phyloP scores from a whole-genome alignment of 352 stramenopile genomes.

The Phytophthora agathidicida region DNA sequence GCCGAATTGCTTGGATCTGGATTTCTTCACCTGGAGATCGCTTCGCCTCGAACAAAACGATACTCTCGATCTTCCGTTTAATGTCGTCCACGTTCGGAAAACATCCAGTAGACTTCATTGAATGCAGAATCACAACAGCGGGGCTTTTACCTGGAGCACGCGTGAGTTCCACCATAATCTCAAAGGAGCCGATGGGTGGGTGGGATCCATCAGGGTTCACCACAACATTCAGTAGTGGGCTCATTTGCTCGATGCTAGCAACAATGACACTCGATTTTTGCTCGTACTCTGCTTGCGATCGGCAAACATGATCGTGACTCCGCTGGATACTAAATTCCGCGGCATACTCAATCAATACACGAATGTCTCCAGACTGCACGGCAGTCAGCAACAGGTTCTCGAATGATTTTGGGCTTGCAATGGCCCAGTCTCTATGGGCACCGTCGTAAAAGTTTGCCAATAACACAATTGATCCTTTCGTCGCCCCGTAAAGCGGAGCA shows the following conservation, averaged over 20 bases:
- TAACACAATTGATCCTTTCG: constrained; percentile 36
- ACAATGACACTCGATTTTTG: constrained; percentile 47
- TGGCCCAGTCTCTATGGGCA: constrained; percentile 50
- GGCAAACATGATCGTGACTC: constrained; percentile 51
- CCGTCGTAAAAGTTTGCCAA: constrained; percentile 69
- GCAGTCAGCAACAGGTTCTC: constrained; percentile 62
- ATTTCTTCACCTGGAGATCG: constrained; percentile 67
- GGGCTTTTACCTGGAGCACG: constrained; percentile 22
- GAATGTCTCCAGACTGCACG: constrained; percentile 57
- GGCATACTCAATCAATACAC: constrained; percentile 45
- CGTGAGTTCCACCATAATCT: constrained; percentile 56
- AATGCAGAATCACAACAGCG: constrained; percentile 55
- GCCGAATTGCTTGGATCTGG: constrained; percentile 58
- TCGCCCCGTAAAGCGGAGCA: background rate
- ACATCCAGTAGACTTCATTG: constrained; percentile 51
- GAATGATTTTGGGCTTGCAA: constrained; percentile 50
- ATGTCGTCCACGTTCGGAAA: constrained; percentile 58
- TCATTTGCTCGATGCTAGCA: constrained; percentile 52
- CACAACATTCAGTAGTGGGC: constrained; percentile 48
- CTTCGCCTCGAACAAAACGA: constrained; percentile 67
- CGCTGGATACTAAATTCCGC: constrained; percentile 43
- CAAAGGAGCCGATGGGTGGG: constrained; percentile 49
- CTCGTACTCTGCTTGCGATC: constrained; percentile 58
- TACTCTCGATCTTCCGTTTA: constrained; percentile 58
- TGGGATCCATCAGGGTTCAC: constrained; percentile 39